Evolutionary conservation across 202 grass and related monocot genomes (phyloP).

Genomic region (Panicum hallii): DNA sequence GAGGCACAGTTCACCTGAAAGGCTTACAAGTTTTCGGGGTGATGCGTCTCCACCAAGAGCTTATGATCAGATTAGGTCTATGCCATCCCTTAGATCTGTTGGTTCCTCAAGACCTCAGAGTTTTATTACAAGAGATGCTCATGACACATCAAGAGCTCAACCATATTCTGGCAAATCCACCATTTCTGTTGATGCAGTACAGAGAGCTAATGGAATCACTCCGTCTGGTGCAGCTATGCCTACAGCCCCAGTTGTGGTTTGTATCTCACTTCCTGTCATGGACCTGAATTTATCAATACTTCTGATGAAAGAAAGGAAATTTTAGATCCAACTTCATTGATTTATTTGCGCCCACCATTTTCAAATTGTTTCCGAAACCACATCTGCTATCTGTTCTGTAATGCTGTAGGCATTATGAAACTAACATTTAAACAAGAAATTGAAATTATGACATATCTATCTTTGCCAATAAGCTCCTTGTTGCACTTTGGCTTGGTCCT

Average conservation of each 20-base stretch:
- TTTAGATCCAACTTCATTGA: slow-evolving; percentile 1
- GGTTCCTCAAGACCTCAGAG: slow-evolving; percentile 50
- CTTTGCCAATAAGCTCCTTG: slow-evolving; percentile 10
- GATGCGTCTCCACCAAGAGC: slow-evolving; percentile 54
- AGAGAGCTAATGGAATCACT: slow-evolving; percentile 50
- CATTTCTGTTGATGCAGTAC: slow-evolving; percentile 45
- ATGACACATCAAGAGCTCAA: slow-evolving; percentile 53
- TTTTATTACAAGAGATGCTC: slow-evolving; percentile 53
- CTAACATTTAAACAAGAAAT: not conserved
- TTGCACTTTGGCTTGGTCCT: slow-evolving; percentile 24
- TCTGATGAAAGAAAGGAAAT: not conserved
- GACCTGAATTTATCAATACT: slow-evolving; percentile 17
- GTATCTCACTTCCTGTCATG: slow-evolving; percentile 35
- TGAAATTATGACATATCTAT: slow-evolving; percentile 8
- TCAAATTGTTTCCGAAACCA: not conserved
- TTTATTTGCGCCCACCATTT: slow-evolving; percentile 19
- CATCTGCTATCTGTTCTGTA: slow-evolving; percentile 14
- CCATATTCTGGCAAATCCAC: slow-evolving; percentile 47
- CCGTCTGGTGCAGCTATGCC: slow-evolving; percentile 24
- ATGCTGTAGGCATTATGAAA: slow-evolving; percentile 9
- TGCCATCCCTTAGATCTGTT: slow-evolving; percentile 45
- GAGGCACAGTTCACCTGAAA: slow-evolving; percentile 56
- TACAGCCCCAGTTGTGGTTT: slow-evolving; percentile 49
- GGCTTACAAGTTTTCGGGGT: slow-evolving; percentile 40
- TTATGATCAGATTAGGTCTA: slow-evolving; percentile 50